phyloP scores from a whole-genome alignment of 2,329 filamentous ascomycete species.

The Fusarium nodosum region DNA sequence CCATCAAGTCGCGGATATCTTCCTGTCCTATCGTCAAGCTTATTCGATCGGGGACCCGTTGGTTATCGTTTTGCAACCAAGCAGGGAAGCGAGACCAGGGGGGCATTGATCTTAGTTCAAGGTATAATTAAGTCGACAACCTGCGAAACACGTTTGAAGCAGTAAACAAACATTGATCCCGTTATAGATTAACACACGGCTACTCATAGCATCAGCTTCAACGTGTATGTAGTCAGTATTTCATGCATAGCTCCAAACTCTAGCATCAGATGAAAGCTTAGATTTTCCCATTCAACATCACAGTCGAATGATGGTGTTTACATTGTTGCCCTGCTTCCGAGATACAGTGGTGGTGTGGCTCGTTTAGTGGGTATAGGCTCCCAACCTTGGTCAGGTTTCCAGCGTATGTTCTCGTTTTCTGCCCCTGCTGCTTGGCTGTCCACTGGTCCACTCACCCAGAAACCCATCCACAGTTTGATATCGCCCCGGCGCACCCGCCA shows the following conservation, averaged over 20 bases:
- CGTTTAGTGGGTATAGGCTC: slow-evolving; percentile 1
- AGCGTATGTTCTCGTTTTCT: slow-evolving; percentile 4
- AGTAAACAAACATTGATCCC: slow-evolving; percentile 24
- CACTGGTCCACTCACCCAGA: slow-evolving; percentile 36
- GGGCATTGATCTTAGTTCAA: slow-evolving; percentile 9
- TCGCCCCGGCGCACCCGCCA: slow-evolving; percentile 39
- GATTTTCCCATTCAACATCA: background rate
- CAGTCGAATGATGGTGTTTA: slow-evolving; percentile 3
- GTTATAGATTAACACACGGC: background rate
- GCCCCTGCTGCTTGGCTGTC: slow-evolving; percentile 24
- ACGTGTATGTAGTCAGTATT: background rate
- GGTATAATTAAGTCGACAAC: slow-evolving; percentile 20
- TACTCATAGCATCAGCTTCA: background rate
- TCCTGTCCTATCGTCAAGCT: slow-evolving; percentile 34
- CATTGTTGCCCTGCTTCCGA: background rate
- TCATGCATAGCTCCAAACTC: background rate
- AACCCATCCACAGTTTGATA: slow-evolving; percentile 17
- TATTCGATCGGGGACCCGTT: slow-evolving; percentile 35
- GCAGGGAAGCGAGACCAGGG: slow-evolving; percentile 18
- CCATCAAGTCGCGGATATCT: slow-evolving; percentile 30
- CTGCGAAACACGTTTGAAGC: slow-evolving; percentile 20
- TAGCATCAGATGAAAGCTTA: background rate
- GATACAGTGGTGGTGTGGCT: slow-evolving; percentile 6
- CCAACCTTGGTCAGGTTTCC: background rate
- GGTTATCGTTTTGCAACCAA: slow-evolving; percentile 21